A percentile compares a stretch with the other conserved stretches of the same genome.
phyloP scores from a whole-genome alignment of 768 basidiomycete species.

The Dioszegia aurantiaca region DNA sequence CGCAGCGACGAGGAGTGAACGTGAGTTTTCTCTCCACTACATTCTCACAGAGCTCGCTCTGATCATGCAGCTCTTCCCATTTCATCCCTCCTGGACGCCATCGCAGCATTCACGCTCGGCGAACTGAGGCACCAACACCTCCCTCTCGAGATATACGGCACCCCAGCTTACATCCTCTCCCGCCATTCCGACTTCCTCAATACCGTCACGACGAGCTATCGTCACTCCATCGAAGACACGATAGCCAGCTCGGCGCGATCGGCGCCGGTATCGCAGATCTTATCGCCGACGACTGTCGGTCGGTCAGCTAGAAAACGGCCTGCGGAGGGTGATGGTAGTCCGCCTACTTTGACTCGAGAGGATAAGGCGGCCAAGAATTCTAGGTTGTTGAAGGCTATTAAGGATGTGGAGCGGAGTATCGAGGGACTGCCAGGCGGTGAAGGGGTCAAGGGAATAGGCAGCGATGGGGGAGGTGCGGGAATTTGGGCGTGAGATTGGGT shows the following conservation, averaged over 20 bases:
- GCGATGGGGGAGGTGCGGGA: not conserved
- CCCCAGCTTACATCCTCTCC: not conserved
- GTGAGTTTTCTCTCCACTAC: not conserved
- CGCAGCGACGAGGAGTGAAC: not conserved
- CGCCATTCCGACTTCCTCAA: conserved; percentile 4
- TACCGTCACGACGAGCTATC: not conserved
- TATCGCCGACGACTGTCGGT: too few species aligned
- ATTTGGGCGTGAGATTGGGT: not conserved
- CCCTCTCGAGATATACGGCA: conserved; percentile 8
- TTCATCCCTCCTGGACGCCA: not conserved
- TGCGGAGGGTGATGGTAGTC: not conserved
- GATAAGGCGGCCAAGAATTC: conserved; percentile 36
- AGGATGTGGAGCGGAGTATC: conserved; percentile 30
- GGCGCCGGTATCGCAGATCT: too few species aligned
- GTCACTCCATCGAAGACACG: not conserved
- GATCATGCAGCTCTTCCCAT: conserved; percentile 5
- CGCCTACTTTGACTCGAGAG: conserved; percentile 4
- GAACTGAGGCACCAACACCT: not conserved
- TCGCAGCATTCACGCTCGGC: conserved; percentile 7
- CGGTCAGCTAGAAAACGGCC: not conserved
- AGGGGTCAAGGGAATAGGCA: not conserved
- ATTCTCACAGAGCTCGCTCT: not conserved
- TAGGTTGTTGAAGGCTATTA: conserved; percentile 26
- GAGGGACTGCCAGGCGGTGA: conserved; percentile 9
- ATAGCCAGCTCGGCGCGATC: not conserved